phyloP scores from a whole-genome alignment of 768 basidiomycete genomes.

The Sporobolomyces roseus region DNA sequence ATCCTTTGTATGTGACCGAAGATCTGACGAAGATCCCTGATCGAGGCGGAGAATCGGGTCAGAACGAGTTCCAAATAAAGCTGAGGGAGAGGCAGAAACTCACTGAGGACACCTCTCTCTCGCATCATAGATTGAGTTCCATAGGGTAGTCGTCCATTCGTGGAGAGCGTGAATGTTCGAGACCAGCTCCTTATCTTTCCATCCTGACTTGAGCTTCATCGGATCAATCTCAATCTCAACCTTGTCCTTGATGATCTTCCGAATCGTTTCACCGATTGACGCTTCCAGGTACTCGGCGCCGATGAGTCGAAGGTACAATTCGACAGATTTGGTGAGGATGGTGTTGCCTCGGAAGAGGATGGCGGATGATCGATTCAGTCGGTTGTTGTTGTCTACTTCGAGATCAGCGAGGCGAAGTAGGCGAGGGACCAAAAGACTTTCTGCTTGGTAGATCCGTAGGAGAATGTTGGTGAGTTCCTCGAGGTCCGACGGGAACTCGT shows the following conservation, averaged over 20 bases:
- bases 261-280: constrained; percentile 68
- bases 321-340: constrained; percentile 61
- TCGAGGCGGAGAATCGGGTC: background rate
- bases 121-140: constrained; percentile 73
- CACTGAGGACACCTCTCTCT: constrained; percentile 61
- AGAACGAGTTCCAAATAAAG: background rate
- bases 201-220: constrained; percentile 50
- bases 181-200: constrained; percentile 55
- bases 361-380: constrained; percentile 54
- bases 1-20: constrained; percentile 43
- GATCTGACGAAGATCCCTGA: constrained; percentile 43
- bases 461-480: constrained; percentile 59
- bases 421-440: constrained; percentile 60
- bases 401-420: constrained; percentile 65
- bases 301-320: constrained; percentile 74
- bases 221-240: constrained; percentile 80
- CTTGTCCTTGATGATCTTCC: constrained; percentile 66
- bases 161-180: constrained; percentile 66
- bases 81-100: constrained; percentile 1
- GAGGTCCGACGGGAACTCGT: constrained; percentile 63
- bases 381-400: constrained; percentile 66
- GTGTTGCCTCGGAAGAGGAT: constrained; percentile 59
- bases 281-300: constrained; percentile 75
- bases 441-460: constrained; percentile 55
- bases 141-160: constrained; percentile 73